Conservation (phyloP, 306 rosid species). For the Pachyrhizus erosus region DNA sequence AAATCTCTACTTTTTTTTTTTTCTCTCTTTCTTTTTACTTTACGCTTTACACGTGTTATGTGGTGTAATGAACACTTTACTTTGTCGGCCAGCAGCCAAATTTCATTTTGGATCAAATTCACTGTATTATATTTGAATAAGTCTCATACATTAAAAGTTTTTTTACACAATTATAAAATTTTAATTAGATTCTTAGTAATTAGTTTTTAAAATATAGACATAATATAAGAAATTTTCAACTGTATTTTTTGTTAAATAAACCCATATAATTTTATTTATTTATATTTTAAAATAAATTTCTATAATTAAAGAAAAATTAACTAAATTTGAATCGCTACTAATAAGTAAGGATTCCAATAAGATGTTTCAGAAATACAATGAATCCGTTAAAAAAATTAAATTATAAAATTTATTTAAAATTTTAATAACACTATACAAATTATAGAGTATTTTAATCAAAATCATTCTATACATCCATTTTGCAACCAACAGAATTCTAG, state of each 20-base stretch:
- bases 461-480: neutral
- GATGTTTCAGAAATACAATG: neutral
- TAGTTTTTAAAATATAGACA: too few species aligned
- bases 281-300: neutral
- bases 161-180: neutral
- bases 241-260: neutral
- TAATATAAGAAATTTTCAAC: neutral
- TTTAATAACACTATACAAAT: neutral
- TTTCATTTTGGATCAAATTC: neutral
- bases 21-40: neutral
- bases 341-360: neutral
- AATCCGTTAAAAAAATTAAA: neutral
- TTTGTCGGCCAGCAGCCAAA: conserved; percentile 36
- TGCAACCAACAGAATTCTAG: too few species aligned
- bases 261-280: neutral
- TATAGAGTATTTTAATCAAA: neutral
- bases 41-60: neutral
- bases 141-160: too few species aligned
- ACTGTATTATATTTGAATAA: neutral
- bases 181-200: too few species aligned
- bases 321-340: neutral
- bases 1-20: neutral
- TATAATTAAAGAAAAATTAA: neutral
- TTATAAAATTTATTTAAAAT: neutral
- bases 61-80: neutral